phyloP scores from a whole-genome alignment of 176 grass and related monocot genomes.

The Rhipidocladum racemiflorum region DNA sequence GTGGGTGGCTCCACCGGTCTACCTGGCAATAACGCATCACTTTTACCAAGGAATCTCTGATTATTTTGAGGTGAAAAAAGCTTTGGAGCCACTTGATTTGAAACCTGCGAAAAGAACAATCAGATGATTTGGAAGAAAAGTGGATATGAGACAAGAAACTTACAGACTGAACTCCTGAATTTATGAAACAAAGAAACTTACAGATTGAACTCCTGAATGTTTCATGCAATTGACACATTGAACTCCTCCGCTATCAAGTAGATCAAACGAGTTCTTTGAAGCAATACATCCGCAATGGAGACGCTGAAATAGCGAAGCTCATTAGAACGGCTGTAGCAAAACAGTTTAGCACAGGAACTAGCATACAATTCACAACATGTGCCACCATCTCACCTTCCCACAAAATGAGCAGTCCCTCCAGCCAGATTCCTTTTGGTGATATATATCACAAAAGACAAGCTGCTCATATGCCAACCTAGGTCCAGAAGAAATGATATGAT shows the following conservation, averaged over 20 bases:
- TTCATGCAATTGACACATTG: constrained; percentile 81
- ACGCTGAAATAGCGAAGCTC: constrained; percentile 44
- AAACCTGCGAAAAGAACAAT: constrained; percentile 52
- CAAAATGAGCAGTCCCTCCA: constrained; percentile 98
- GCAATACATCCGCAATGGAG: constrained; percentile 95
- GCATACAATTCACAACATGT: constrained; percentile 1
- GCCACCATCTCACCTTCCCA: constrained; percentile 68
- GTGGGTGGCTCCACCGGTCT: constrained; percentile 42
- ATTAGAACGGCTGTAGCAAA: background rate
- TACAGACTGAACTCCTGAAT: constrained; percentile 64
- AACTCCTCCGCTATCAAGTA: constrained; percentile 95
- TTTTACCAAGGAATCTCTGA: constrained; percentile 51
- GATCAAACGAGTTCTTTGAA: constrained; percentile 87
- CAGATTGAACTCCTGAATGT: constrained; percentile 55
- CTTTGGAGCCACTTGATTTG: constrained; percentile 51
- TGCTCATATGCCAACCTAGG: constrained; percentile 87
- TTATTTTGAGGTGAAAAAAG: constrained; percentile 60
- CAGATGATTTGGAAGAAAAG: constrained; percentile 26
- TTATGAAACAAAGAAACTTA: constrained; percentile 57
- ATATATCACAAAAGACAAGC: constrained; percentile 86
- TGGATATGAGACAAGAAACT: constrained; percentile 41
- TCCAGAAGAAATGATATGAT: background rate
- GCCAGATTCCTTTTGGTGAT: constrained; percentile 96
- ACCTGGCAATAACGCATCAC: constrained; percentile 35
- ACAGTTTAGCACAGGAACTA: background rate